These are phyloP conservation scores for Viola odorata DNA, from an alignment of 345 rosid species.

Conservation along the genomic window DNA sequence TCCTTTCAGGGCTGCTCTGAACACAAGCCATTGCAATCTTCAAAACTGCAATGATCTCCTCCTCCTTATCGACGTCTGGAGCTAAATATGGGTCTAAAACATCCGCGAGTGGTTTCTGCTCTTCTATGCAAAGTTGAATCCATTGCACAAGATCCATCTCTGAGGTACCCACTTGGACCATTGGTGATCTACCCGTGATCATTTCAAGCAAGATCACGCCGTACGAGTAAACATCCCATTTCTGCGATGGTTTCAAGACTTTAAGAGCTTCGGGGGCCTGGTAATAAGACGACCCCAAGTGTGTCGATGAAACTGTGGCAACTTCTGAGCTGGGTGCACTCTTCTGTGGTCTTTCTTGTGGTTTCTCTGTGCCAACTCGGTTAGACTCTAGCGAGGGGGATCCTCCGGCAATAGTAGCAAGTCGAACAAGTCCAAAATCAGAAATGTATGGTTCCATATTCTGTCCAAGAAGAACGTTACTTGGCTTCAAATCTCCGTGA, in stretches of 20 bases:
- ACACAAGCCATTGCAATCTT: constrained; percentile 87
- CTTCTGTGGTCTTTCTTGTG: constrained; percentile 59
- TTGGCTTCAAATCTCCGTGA: constrained; percentile 89
- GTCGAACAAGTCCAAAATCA: constrained; percentile 82
- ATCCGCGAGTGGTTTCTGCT: constrained; percentile 71
- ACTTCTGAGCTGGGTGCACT: constrained; percentile 49
- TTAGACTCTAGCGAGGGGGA: constrained; percentile 67
- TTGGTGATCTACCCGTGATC: constrained; percentile 62
- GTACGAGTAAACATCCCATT: constrained; percentile 92
- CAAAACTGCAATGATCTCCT: constrained; percentile 71
- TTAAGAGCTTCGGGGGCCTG: constrained; percentile 89
- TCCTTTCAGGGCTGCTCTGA: constrained; percentile 63
- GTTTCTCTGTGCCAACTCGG: constrained; percentile 40
- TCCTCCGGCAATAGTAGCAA: constrained; percentile 88
- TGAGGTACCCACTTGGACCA: constrained; percentile 45
- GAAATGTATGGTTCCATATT: constrained; percentile 75
- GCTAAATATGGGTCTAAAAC: constrained; percentile 73
- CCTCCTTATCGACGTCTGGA: constrained; percentile 72
- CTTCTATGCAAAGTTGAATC: constrained; percentile 85
- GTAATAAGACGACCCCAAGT: constrained; percentile 50
- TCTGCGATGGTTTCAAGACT: constrained; percentile 85
- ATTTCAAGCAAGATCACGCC: constrained; percentile 83
- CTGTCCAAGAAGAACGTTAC: constrained; percentile 74
- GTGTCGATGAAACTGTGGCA: constrained; percentile 39
- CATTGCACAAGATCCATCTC: constrained; percentile 78